phyloP scores from a whole-genome alignment of 2,329 filamentous ascomycete species.

The Alternaria angustiovoidea region DNA sequence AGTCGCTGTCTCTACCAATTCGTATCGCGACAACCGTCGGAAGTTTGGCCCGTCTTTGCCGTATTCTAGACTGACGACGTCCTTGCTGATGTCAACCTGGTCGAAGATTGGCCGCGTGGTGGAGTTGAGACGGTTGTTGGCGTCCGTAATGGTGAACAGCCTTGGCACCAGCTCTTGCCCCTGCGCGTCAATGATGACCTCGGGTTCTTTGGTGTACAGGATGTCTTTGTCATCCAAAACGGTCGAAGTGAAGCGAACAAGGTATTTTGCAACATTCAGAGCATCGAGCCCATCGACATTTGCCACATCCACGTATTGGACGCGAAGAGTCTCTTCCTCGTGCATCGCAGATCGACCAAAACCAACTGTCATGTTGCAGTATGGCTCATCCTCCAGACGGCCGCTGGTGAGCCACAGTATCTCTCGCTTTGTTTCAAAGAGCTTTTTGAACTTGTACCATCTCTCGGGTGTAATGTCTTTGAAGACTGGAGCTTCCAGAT shows the following conservation, averaged over 20 bases:
- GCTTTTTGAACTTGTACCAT: conserved; percentile 7
- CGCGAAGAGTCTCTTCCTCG: conserved; percentile 12
- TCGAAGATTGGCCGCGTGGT: neutral
- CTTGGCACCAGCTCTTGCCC: neutral
- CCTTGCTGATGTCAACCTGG: neutral
- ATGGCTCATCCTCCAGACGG: conserved; percentile 7
- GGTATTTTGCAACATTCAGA: neutral
- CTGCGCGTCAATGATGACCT: neutral
- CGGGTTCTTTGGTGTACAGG: neutral
- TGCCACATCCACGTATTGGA: neutral
- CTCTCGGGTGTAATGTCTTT: neutral
- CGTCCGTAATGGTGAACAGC: neutral
- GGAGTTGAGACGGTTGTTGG: neutral
- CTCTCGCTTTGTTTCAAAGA: conserved; percentile 1
- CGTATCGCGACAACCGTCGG: neutral
- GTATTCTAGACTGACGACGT: neutral
- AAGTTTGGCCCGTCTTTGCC: neutral
- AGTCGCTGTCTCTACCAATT: neutral
- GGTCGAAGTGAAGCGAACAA: neutral
- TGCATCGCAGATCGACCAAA: conserved; percentile 8
- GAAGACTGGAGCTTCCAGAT: conserved; percentile 16
- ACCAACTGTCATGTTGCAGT: conserved; percentile 19
- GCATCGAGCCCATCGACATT: neutral
- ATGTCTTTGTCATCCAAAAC: neutral
- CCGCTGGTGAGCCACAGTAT: conserved; percentile 24